phyloP scores from a whole-genome alignment of 1,139 yeast species.

The Maudiozyma humilis region DNA sequence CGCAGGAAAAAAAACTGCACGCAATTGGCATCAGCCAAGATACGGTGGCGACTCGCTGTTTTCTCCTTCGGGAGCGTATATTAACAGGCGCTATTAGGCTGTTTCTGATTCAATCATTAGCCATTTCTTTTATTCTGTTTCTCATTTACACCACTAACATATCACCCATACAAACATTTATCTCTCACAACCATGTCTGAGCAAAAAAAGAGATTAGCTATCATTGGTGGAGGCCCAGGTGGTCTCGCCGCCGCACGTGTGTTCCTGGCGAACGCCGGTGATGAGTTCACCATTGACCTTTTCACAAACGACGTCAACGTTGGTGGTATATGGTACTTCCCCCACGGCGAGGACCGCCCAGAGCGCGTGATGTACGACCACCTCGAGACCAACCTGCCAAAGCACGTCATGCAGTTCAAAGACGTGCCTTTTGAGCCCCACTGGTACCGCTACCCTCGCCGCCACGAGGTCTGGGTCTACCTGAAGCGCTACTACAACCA shows the following conservation, averaged over 20 bases:
- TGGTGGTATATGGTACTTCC: constrained; percentile 30
- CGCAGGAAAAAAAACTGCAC: too few species aligned
- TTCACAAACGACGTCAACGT: constrained; percentile 20
- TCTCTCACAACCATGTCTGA: not conserved
- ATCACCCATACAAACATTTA: too few species aligned
- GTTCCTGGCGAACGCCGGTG: constrained; percentile 18
- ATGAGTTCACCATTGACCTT: constrained; percentile 16
- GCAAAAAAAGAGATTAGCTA: constrained; percentile 15
- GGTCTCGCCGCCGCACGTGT: constrained; percentile 28
- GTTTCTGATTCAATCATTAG: too few species aligned
- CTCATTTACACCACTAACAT: not conserved
- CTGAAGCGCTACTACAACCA: constrained; percentile 17
- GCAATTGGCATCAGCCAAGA: not conserved
- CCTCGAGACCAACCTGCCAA: constrained; percentile 27
- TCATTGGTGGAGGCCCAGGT: constrained; percentile 30
- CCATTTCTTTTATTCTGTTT: too few species aligned
- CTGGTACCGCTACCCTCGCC: constrained; percentile 20
- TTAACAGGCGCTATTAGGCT: too few species aligned
- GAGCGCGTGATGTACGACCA: constrained; percentile 26
- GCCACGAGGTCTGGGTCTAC: constrained; percentile 22
- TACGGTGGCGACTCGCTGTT: not conserved
- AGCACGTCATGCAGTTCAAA: constrained; percentile 26
- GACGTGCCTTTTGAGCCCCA: constrained; percentile 23
- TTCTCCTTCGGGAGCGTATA: not conserved
- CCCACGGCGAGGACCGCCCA: constrained; percentile 15